Conservation (phyloP, 192 early-diverging fungal genomes). For the Coemansia sp. region DNA sequence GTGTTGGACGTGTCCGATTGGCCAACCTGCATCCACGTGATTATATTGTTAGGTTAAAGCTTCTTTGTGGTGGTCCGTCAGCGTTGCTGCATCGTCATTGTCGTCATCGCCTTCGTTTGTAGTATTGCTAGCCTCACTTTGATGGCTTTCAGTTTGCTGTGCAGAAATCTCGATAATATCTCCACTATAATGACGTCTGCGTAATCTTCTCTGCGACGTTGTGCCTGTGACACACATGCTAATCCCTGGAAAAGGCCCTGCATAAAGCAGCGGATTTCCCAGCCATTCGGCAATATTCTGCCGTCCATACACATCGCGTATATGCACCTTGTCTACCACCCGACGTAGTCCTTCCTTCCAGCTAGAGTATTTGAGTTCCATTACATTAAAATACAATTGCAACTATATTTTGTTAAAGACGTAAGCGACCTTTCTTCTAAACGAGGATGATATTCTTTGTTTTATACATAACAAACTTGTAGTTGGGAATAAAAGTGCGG, state of each 20-base stretch:
- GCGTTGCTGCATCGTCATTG: conserved; percentile 3
- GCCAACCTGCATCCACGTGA: no score
- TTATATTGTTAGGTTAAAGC: no score
- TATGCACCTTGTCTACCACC: neutral
- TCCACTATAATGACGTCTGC: neutral
- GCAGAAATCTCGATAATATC: neutral
- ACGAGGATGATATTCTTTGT: no score
- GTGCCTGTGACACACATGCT: conserved; percentile 9
- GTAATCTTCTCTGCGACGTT: neutral
- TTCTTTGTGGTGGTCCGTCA: neutral
- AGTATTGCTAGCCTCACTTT: neutral
- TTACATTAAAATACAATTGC: no score
- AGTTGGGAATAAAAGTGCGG: no score
- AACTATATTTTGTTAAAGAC: no score
- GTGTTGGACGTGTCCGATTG: no score
- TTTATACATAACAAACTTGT: no score
- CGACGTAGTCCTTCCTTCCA: no score
- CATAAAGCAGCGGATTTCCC: neutral
- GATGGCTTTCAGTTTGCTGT: neutral
- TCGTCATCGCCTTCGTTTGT: neutral
- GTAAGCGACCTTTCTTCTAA: no score
- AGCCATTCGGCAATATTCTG: neutral
- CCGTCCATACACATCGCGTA: neutral
- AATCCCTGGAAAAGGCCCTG: conserved; percentile 15
- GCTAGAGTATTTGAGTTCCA: no score